Percentiles rank a stretch among this genome's conserved stretches.
Conservation (phyloP, 2,329 filamentous ascomycete species). For the Stagonosporopsis rhizophila region DNA sequence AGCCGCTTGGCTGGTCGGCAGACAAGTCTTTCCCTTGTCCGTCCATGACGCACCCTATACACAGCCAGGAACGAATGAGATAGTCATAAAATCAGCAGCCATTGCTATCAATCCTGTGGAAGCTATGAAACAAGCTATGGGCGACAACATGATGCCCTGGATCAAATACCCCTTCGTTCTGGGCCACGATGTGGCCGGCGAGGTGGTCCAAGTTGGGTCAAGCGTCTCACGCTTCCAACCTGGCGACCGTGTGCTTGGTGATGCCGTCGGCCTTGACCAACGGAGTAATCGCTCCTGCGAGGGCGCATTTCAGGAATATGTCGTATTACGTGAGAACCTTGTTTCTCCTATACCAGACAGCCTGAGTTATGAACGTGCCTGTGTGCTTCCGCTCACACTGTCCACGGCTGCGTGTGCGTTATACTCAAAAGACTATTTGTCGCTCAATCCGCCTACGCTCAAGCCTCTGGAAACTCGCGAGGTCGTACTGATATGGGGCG, state of each 20-base stretch:
- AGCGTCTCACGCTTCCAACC: slow-evolving; percentile 50
- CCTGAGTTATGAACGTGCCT: slow-evolving; percentile 57
- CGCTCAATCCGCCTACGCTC: slow-evolving; percentile 36
- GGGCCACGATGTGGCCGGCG: slow-evolving; percentile 53
- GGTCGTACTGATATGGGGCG: too few relatives aligned
- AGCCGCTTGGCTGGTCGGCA: slow-evolving; percentile 9
- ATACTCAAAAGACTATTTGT: slow-evolving; percentile 23
- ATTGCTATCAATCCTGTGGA: slow-evolving; percentile 55
- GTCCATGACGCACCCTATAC: slow-evolving; percentile 50
- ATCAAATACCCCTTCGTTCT: slow-evolving; percentile 23
- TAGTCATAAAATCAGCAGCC: slow-evolving; percentile 51
- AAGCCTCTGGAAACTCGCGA: too few relatives aligned
- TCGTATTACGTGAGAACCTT: slow-evolving; percentile 56
- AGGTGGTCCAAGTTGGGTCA: slow-evolving; percentile 52
- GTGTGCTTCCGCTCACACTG: slow-evolving; percentile 47
- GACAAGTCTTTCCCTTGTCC: slow-evolving; percentile 29
- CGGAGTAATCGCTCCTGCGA: slow-evolving; percentile 36
- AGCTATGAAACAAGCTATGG: slow-evolving; percentile 45
- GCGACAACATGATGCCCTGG: slow-evolving; percentile 18
- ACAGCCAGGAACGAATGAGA: slow-evolving; percentile 44
- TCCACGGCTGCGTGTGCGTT: slow-evolving; percentile 23
- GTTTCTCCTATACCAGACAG: slow-evolving; percentile 56
- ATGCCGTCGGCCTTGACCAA: slow-evolving; percentile 22
- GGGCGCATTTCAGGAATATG: slow-evolving; percentile 61
- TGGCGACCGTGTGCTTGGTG: slow-evolving; percentile 53